Conservation (phyloP, 2,329 filamentous ascomycete species). For the Fusarium nanum region DNA sequence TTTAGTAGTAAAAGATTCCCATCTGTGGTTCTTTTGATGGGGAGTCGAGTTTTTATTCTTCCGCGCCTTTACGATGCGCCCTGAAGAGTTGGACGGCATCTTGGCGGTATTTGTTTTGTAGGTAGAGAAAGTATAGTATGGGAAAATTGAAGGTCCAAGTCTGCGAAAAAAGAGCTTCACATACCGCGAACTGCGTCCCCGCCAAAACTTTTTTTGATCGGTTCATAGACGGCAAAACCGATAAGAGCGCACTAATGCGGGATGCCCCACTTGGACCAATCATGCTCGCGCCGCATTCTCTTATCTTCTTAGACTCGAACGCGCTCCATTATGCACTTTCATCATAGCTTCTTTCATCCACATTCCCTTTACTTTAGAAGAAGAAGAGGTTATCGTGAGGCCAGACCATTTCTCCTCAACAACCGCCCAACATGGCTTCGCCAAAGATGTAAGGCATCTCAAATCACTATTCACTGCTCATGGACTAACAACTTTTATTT, state of each 20-base stretch:
- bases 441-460: constrained; percentile 58
- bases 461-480: not conserved
- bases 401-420: constrained; percentile 3
- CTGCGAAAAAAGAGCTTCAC: constrained; percentile 43
- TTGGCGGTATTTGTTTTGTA: constrained; percentile 53
- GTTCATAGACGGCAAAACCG: constrained; percentile 51
- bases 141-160: constrained; percentile 36
- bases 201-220: constrained; percentile 51
- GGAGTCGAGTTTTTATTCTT: constrained; percentile 77
- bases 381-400: constrained; percentile 13
- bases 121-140: constrained; percentile 26
- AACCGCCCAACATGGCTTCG: constrained; percentile 55
- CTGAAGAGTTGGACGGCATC: constrained; percentile 72
- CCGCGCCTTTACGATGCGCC: constrained; percentile 75
- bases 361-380: not conserved
- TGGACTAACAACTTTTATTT: constrained; percentile 21
- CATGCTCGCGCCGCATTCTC: constrained; percentile 48
- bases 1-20: constrained; percentile 90
- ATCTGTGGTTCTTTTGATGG: constrained; percentile 86
- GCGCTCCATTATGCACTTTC: constrained; percentile 32
- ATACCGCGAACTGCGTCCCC: constrained; percentile 43
- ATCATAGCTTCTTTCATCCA: constrained; percentile 38
- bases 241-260: constrained; percentile 47
- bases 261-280: constrained; percentile 48
- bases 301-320: constrained; percentile 45